These are phyloP conservation scores for Fraxinus ornus DNA, from an alignment of 305 asterid species.

Conservation along the genomic window DNA sequence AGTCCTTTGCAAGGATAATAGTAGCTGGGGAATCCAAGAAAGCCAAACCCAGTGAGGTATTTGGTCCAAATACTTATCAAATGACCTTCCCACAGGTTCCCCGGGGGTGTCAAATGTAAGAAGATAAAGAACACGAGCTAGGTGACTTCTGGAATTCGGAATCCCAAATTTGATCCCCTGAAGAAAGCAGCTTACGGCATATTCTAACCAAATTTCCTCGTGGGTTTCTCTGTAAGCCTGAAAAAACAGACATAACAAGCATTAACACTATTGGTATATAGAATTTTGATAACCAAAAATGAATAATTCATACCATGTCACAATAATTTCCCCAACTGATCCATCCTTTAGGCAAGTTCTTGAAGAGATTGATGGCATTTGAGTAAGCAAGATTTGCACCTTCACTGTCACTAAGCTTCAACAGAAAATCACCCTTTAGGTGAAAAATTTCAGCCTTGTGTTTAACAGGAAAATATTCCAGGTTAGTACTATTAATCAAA, in stretches of 20 bases:
- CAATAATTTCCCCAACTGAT: conserved; percentile 99
- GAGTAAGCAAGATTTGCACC: conserved; percentile 97
- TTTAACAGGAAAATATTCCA: conserved; percentile 92
- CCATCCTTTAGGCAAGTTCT: conserved; percentile 99
- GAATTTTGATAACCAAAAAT: conserved; percentile 13
- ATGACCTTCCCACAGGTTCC: conserved; percentile 94
- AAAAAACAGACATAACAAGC: conserved; percentile 25
- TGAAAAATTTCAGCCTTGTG: conserved; percentile 97
- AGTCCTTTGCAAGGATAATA: conserved; percentile 87
- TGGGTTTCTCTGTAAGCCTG: conserved; percentile 94
- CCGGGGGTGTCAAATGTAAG: conserved; percentile 95
- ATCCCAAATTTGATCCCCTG: conserved; percentile 95
- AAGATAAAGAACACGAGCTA: conserved; percentile 95
- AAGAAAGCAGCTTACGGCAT: conserved; percentile 98
- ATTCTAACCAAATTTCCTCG: conserved; percentile 94
- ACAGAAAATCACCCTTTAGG: conserved; percentile 89
- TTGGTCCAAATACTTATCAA: conserved; percentile 90
- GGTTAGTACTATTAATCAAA: conserved; percentile 90
- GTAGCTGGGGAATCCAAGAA: conserved; percentile 98
- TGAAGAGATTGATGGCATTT: conserved; percentile 82
- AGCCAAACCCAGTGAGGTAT: conserved; percentile 99
- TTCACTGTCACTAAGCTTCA: conserved; percentile 93
- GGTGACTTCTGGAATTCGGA: conserved; percentile 97
- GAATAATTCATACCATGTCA: conserved; percentile 71
- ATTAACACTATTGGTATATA: conserved; percentile 12